Conservation (phyloP, 1,284 basidiomycete genomes). For the Boletus smithii region DNA sequence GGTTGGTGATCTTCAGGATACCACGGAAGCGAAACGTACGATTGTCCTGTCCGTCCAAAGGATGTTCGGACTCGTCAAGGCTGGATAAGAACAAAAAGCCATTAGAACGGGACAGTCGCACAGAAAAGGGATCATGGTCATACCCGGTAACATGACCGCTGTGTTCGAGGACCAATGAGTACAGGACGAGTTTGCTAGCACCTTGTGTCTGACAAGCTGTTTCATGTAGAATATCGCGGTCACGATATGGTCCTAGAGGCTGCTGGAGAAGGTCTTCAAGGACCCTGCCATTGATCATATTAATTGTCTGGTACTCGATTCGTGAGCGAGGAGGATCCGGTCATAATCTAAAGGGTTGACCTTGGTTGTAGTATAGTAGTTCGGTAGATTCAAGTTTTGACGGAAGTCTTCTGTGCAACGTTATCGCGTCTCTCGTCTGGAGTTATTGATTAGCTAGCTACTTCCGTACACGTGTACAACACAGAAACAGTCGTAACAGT, state of each 20-base stretch:
- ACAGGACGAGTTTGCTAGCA: constrained; percentile 19
- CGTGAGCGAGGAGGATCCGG: background rate
- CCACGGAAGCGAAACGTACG: constrained; percentile 44
- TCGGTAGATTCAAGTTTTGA: no score
- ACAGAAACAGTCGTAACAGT: constrained; percentile 28
- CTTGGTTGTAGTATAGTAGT: no score
- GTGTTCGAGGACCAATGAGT: constrained; percentile 31
- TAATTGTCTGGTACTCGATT: background rate
- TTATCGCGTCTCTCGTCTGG: no score
- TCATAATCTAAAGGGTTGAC: no score
- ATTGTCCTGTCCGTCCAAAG: constrained; percentile 14
- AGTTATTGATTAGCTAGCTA: constrained; percentile 16
- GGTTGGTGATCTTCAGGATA: constrained; percentile 40
- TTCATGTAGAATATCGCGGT: constrained; percentile 24
- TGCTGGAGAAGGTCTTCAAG: constrained; percentile 23
- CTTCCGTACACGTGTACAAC: constrained; percentile 27
- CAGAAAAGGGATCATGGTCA: background rate
- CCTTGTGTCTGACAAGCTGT: constrained; percentile 18
- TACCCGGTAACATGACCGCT: constrained; percentile 28
- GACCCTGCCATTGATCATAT: constrained; percentile 23
- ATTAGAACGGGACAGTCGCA: constrained; percentile 3
- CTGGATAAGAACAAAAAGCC: constrained; percentile 7
- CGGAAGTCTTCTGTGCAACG: no score
- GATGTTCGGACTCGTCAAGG: constrained; percentile 31
- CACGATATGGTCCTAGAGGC: constrained; percentile 34